These are phyloP conservation scores for Delphinella strobiligena DNA, from an alignment of 2,329 filamentous ascomycete genomes.

Conservation along the genomic window DNA sequence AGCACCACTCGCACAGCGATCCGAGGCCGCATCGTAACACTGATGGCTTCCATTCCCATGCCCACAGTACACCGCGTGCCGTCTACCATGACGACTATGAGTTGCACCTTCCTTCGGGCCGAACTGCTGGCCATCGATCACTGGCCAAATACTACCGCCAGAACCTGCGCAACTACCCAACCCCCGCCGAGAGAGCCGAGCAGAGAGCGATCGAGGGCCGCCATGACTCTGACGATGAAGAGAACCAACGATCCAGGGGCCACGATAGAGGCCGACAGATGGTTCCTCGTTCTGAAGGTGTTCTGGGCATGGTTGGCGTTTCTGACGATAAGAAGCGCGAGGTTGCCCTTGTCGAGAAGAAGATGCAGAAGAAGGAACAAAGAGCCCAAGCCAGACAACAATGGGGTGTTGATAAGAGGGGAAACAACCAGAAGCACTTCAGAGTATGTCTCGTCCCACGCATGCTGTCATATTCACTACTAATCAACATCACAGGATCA, in stretches of 20 bases:
- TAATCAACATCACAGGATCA: conserved; percentile 29
- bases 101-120: conserved; percentile 81
- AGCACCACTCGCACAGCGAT: conserved; percentile 63
- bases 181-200: conserved; percentile 60
- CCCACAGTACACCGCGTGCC: conserved; percentile 58
- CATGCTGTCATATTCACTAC: neutral
- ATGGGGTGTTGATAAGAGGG: conserved; percentile 58
- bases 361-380: conserved; percentile 53
- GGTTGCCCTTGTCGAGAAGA: conserved; percentile 54
- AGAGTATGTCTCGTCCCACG: conserved; percentile 34
- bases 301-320: conserved; percentile 64
- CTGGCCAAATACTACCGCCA: conserved; percentile 82
- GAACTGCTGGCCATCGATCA: conserved; percentile 80
- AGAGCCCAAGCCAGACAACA: conserved; percentile 41
- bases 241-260: conserved; percentile 17
- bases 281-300: conserved; percentile 59
- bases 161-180: conserved; percentile 77
- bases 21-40: conserved; percentile 60
- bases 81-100: conserved; percentile 90
- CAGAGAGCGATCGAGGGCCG: conserved; percentile 47
- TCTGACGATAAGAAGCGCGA: conserved; percentile 63
- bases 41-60: conserved; percentile 73
- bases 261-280: conserved; percentile 25
- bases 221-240: conserved; percentile 33
- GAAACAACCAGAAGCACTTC: conserved; percentile 69